These are phyloP conservation scores for Eragrostis tef DNA, from an alignment of 202 grass and related monocot genomes.

Conservation along the genomic window DNA sequence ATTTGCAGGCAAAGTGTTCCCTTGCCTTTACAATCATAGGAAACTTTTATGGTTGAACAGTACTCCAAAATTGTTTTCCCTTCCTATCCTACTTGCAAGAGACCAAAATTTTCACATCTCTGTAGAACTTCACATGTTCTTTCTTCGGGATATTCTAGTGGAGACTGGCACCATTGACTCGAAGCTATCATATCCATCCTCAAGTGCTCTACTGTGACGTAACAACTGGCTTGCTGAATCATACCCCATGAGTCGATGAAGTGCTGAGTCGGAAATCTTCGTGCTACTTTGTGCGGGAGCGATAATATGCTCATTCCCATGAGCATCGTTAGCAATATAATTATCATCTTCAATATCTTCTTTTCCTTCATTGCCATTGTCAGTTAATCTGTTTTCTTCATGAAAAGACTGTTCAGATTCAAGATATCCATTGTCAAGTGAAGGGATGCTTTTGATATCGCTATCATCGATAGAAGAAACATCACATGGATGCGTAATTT, in stretches of 20 bases:
- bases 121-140: slow-evolving; percentile 46
- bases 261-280: slow-evolving; percentile 53
- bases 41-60: background rate
- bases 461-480: too few relatives aligned
- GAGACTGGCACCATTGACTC: slow-evolving; percentile 70
- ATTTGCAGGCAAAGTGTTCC: slow-evolving; percentile 37
- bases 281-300: slow-evolving; percentile 44
- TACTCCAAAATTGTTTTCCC: slow-evolving; percentile 28
- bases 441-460: too few relatives aligned
- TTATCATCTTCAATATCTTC: too few relatives aligned
- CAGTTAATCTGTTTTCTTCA: too few relatives aligned
- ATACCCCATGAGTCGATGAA: slow-evolving; percentile 95
- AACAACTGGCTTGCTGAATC: slow-evolving; percentile 87
- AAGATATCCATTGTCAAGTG: too few relatives aligned
- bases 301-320: too few relatives aligned
- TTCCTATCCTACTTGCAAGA: background rate
- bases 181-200: slow-evolving; percentile 62
- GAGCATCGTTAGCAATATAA: too few relatives aligned
- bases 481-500: too few relatives aligned
- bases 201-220: slow-evolving; percentile 47
- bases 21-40: slow-evolving; percentile 31
- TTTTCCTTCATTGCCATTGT: too few relatives aligned
- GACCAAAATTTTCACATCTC: slow-evolving; percentile 1
- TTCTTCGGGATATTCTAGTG: slow-evolving; percentile 59
- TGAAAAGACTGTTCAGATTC: too few relatives aligned